phyloP scores from a whole-genome alignment of 148 eudicot genomes.

The Amaranthus hypochondriacus region DNA sequence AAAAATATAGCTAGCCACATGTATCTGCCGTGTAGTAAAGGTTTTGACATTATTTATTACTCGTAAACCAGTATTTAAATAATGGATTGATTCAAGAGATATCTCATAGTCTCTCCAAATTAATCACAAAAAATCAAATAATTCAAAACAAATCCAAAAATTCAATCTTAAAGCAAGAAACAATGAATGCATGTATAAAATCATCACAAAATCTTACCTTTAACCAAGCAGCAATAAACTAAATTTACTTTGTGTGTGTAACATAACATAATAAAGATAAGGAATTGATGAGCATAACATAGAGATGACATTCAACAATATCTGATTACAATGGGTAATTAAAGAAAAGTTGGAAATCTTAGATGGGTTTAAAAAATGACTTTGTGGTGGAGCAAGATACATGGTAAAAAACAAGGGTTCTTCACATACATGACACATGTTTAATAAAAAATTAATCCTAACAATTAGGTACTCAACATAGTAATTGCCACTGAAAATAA shows the following conservation, averaged over 20 bases:
- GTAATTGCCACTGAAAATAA: no score
- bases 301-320: conserved; percentile 1
- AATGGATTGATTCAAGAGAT: no score
- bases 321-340: background rate
- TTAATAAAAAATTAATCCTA: no score
- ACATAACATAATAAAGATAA: conserved; percentile 15
- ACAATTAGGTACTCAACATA: no score
- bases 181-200: background rate
- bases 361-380: background rate
- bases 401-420: background rate
- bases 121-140: background rate
- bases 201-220: conserved; percentile 20
- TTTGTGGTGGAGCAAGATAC: no score
- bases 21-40: no score
- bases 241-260: background rate
- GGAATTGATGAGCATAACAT: conserved; percentile 11
- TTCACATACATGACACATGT: no score
- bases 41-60: no score
- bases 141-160: background rate
- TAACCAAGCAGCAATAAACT: background rate
- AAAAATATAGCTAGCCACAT: no score
- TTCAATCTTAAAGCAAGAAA: background rate
- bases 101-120: no score
- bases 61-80: no score
- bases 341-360: background rate